phyloP scores from a whole-genome alignment of 208 protist species.

The Endotrypanum monterogeii region DNA sequence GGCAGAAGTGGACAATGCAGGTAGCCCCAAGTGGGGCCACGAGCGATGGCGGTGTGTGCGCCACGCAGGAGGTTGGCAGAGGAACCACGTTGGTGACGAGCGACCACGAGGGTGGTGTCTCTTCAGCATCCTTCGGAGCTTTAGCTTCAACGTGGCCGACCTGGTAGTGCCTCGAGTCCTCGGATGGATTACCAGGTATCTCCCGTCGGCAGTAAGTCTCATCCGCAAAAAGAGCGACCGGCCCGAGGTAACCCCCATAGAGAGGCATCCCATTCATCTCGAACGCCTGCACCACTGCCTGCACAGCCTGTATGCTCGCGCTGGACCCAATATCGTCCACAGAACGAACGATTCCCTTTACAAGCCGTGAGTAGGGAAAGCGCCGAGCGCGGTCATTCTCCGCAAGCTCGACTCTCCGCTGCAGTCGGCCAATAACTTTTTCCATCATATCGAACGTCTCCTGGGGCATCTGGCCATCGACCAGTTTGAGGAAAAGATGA shows the following conservation, averaged over 20 bases:
- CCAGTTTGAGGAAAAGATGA: slow-evolving; percentile 55
- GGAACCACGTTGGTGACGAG: slow-evolving; percentile 17
- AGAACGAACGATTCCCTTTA: slow-evolving; percentile 42
- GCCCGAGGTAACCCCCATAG: slow-evolving; percentile 44
- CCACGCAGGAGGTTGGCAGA: slow-evolving; percentile 17
- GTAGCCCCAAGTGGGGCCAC: slow-evolving; percentile 49
- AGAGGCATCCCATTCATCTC: slow-evolving; percentile 49
- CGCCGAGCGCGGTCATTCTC: slow-evolving; percentile 53
- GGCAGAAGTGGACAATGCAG: slow-evolving; percentile 65
- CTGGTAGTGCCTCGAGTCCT: background rate
- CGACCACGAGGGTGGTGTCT: slow-evolving; percentile 13
- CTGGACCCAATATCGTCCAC: slow-evolving; percentile 56
- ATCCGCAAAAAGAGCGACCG: slow-evolving; percentile 49
- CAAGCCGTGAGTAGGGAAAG: slow-evolving; percentile 57
- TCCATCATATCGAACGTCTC: slow-evolving; percentile 55
- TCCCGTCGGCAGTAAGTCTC: slow-evolving; percentile 44
- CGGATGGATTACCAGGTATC: background rate
- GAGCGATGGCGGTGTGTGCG: slow-evolving; percentile 11
- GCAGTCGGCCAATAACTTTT: slow-evolving; percentile 25
- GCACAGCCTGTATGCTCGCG: slow-evolving; percentile 40
- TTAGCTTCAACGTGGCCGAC: background rate
- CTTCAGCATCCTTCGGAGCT: no score
- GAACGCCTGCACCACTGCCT: slow-evolving; percentile 65
- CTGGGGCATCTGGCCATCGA: slow-evolving; percentile 55
- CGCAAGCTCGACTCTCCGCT: slow-evolving; percentile 33